Base-by-base conservation (phyloP, 2,329 filamentous ascomycete genomes). In the Clonostachys rhizophaga region DNA sequence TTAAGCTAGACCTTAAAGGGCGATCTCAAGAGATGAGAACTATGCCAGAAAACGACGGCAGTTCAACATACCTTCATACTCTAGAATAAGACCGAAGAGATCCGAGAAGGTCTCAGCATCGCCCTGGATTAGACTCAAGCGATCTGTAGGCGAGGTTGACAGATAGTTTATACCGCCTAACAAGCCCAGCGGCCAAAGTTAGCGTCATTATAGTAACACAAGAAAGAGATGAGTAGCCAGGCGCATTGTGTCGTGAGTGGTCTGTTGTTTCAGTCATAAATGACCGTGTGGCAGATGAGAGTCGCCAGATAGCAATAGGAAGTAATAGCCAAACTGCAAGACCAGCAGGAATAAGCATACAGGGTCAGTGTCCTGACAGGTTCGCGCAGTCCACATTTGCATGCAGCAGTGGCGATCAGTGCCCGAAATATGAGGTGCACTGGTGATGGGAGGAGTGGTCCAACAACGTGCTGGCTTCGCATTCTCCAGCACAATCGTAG, bases 101-200 rank as follows among this genome's bases (percentile, higher is more conserved):
- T 87, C 84, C 12, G 81, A 78, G 58, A 95, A 86, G 11, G 81
- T 86, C 58, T 91, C 88, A 47, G 62, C 58, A 48, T 81, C 77
- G 35, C 74, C 75, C 46, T 78, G 74, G 42, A 83, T 67, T 40
- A 83, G 66, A 45, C 63, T 68, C 39, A 82, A 62, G 47, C 68
- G 73, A 18, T 70, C 66, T n/a, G 60, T 43, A 43, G 64, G 69
- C 16, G 69, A 63, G 49, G 67, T 72, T 13, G 72, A 66, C 39
- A 81, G 60, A 57, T 81, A 83, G 51, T 81, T 80, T 58, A 82
- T 79, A 43, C 70, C 67, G 18, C 57, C 55, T 39, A 51, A 9
- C n/a, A 40, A 33, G 9, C 40, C 47, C 37, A 40, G 35, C 11
- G 12, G 24, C 30, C 3, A 10, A 13, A 44, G 43, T 44, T 34